These are phyloP conservation scores for Fusarium gaditjirri DNA, from an alignment of 2,329 filamentous ascomycete genomes.

Conservation along the genomic window DNA sequence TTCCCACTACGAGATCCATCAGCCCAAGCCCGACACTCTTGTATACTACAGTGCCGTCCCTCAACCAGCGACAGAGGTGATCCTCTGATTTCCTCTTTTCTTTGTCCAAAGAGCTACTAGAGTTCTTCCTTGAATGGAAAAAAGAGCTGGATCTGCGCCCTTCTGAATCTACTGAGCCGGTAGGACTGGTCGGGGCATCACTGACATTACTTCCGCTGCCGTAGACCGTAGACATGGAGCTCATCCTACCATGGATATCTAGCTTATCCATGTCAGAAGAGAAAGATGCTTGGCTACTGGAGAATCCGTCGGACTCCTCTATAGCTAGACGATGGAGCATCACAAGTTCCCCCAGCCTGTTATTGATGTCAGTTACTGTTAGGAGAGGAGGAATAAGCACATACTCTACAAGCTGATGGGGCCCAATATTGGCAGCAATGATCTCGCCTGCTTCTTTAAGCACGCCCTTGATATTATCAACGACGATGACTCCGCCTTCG, in stretches of 20 bases:
- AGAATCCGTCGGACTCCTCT: constrained; percentile 53
- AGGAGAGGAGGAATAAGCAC: constrained; percentile 39
- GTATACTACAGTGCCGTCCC: constrained; percentile 73
- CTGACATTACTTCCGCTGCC: constrained; percentile 35
- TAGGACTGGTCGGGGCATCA: constrained; percentile 46
- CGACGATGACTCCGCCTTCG: constrained; percentile 74
- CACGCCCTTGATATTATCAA: constrained; percentile 82
- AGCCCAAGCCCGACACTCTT: constrained; percentile 74
- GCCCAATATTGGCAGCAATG: constrained; percentile 77
- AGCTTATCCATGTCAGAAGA: constrained; percentile 50
- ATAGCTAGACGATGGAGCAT: constrained; percentile 63
- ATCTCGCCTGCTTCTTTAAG: constrained; percentile 88
- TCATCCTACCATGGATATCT: constrained; percentile 48
- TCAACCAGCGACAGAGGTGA: constrained; percentile 65
- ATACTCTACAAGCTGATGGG: constrained; percentile 82
- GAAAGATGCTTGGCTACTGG: constrained; percentile 45
- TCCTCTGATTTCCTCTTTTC: constrained; percentile 60
- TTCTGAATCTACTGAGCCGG: constrained; percentile 45
- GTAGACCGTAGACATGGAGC: constrained; percentile 57
- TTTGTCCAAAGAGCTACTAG: constrained; percentile 43
- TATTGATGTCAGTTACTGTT: constrained; percentile 18
- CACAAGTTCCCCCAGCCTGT: constrained; percentile 79
- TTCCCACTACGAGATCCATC: constrained; percentile 73
- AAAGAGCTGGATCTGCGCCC: constrained; percentile 49
- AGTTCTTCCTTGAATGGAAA: constrained; percentile 47